Conservation (phyloP, 2,329 filamentous ascomycete genomes). For the Hirsutella thompsonii region DNA sequence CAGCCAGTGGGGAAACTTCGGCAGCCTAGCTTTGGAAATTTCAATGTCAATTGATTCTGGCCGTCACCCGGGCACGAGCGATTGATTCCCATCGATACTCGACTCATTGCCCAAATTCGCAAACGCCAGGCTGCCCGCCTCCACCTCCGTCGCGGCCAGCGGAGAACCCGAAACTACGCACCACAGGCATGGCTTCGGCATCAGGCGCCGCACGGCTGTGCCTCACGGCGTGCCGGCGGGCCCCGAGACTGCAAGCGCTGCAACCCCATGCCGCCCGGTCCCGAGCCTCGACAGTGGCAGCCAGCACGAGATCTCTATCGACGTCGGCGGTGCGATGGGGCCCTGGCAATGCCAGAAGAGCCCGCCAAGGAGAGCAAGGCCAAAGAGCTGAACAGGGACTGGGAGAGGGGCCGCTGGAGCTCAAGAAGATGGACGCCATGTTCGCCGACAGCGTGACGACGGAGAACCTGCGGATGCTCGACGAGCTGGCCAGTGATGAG, state of each 20-base stretch:
- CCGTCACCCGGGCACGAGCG: not conserved
- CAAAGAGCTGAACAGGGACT: too few relatives aligned
- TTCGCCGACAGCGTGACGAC: constrained; percentile 17
- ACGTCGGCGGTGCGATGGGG: not conserved
- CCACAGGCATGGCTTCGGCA: constrained; percentile 23
- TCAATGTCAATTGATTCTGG: too few relatives aligned
- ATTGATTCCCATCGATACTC: not conserved
- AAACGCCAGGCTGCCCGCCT: too few relatives aligned
- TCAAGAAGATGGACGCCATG: constrained; percentile 17
- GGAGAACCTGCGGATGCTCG: constrained; percentile 19
- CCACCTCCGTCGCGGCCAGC: not conserved
- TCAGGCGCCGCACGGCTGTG: constrained; percentile 24
- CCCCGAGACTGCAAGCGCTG: constrained; percentile 11
- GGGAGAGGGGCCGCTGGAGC: too few relatives aligned
- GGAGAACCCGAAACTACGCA: not conserved
- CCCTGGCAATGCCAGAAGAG: not conserved
- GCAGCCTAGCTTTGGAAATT: not conserved
- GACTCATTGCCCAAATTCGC: not conserved
- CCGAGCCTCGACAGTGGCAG: constrained; percentile 8
- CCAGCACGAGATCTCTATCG: constrained; percentile 8
- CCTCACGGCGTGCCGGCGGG: constrained; percentile 18
- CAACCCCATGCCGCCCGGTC: constrained; percentile 12
- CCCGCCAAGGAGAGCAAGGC: constrained; percentile 6
- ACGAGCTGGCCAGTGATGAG: constrained; percentile 21
- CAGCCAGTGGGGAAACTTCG: not conserved